Evolutionary conservation across 768 basidiomycete genomes (phyloP), one percentile per base, ranked within the genome.

Genomic region (Russula sp.): DNA sequence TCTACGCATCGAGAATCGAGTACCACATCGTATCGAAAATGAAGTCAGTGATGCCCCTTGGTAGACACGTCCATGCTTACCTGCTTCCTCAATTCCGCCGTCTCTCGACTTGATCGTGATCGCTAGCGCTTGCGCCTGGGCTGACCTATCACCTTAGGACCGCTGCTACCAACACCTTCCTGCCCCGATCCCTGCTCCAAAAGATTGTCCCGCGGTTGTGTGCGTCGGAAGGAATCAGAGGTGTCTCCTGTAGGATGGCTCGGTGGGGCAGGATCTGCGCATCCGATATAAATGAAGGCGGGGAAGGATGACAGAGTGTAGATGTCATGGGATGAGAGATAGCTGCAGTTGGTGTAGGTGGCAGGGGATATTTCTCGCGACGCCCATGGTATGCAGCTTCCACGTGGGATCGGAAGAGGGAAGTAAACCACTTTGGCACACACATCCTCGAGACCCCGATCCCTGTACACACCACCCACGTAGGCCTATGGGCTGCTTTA

Each of bases 401-500:
- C 11, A 61, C 39, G 10, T 16, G 56, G 5, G 49, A 16, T 25
- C 7, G 2, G 5, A 61, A 38, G 36, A 57, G 34, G 4, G 42
- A 14, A 18, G 13, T 38, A 5, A 61, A 49, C 60, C 60, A 61
- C 8, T 38, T 42, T 34, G 13, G n/a, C n/a, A n/a, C n/a, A 36
- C 34, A 57, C 43, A 36, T 39, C 29, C 25, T 61, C 49, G 7
- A 61, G 7, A 16, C 43, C 49, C 36, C 46, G 49, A 13, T 57
- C 60, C 29, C 36, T 51, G 43, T 51, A 61, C 32, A 61, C 1
- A 3, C 55, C 55, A 0, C 60, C 60, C 2, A 61, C 55, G 20
- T 57, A 56, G 49, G 60, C 60, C 60, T 61, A 14, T 42, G 45
- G 13, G 25, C 1, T 4, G 13, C 16, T 59, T 60, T 18, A n/a